Conservation (phyloP, 495 filamentous ascomycete genomes). For the Wilcoxina mikolae region DNA sequence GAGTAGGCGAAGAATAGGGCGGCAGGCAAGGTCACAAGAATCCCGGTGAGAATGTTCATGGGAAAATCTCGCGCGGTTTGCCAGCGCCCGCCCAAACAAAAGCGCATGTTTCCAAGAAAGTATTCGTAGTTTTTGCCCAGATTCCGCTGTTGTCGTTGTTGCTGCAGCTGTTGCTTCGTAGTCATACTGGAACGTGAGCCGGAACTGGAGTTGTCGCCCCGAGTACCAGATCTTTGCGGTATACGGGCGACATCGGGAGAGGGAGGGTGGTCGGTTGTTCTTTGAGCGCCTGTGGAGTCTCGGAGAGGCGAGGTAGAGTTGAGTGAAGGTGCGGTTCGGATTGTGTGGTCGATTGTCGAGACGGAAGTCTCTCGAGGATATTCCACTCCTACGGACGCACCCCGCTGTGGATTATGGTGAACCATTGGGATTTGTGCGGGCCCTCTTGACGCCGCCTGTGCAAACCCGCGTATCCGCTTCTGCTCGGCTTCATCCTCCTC, state of each 20-base stretch:
- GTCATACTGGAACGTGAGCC: conserved; percentile 15
- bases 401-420: conserved; percentile 7
- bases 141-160: conserved; percentile 15
- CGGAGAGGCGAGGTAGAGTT: conserved; percentile 29
- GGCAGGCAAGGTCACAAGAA: conserved; percentile 59
- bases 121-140: conserved; percentile 72
- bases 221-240: conserved; percentile 15
- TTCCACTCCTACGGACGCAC: background rate
- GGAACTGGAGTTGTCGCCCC: conserved; percentile 12
- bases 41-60: conserved; percentile 78
- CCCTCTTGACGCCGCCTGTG: conserved; percentile 17
- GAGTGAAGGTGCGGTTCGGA: conserved; percentile 18
- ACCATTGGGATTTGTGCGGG: conserved; percentile 21
- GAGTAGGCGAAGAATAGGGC: conserved; percentile 76
- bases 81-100: conserved; percentile 68
- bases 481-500: conserved; percentile 31
- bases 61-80: conserved; percentile 81
- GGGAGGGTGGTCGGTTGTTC: background rate
- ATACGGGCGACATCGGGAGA: conserved; percentile 5
- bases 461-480: conserved; percentile 26
- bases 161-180: background rate
- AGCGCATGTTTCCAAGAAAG: conserved; percentile 80
- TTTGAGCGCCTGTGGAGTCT: background rate
- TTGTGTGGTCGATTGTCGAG: conserved; percentile 50
- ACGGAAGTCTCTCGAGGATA: conserved; percentile 19